phyloP scores from a whole-genome alignment of 108 stramenopile species.

The Bacterosira constricta region DNA sequence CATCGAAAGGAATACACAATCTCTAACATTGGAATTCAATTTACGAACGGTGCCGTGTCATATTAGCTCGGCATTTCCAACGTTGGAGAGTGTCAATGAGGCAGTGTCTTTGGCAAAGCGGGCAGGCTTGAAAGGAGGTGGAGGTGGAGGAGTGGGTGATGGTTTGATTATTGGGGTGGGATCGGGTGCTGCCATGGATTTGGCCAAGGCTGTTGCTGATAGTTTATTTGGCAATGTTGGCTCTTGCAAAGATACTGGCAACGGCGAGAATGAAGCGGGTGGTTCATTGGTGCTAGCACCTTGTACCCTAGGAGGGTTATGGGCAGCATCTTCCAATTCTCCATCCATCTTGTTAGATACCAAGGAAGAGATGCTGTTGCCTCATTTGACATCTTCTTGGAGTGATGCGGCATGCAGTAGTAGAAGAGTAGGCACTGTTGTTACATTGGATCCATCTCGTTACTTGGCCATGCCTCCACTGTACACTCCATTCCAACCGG shows the following conservation, averaged over 20 bases:
- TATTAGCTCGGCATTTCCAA: conserved; percentile 43
- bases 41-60: conserved; percentile 32
- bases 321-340: conserved; percentile 58
- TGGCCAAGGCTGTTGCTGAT: conserved; percentile 64
- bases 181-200: conserved; percentile 75
- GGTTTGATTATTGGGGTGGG: conserved; percentile 63
- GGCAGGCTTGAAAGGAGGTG: conserved; percentile 27
- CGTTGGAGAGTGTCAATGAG: conserved; percentile 27
- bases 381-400: conserved; percentile 22
- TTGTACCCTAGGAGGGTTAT: conserved; percentile 53
- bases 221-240: conserved; percentile 12
- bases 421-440: conserved; percentile 29
- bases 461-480: conserved; percentile 41
- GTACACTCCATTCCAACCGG: conserved; percentile 24
- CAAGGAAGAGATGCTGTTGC: conserved; percentile 69
- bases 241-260: not conserved
- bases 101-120: conserved; percentile 37
- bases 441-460: conserved; percentile 43
- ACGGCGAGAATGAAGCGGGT: not conserved
- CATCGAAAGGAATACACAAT: conserved; percentile 32
- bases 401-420: not conserved
- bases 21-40: conserved; percentile 25
- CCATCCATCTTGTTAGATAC: conserved; percentile 60
- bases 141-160: conserved; percentile 6
- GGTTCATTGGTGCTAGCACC: conserved; percentile 60